Evolutionary conservation across 768 basidiomycete species (phyloP).

Genomic region (Lanmaoa rubissima): DNA sequence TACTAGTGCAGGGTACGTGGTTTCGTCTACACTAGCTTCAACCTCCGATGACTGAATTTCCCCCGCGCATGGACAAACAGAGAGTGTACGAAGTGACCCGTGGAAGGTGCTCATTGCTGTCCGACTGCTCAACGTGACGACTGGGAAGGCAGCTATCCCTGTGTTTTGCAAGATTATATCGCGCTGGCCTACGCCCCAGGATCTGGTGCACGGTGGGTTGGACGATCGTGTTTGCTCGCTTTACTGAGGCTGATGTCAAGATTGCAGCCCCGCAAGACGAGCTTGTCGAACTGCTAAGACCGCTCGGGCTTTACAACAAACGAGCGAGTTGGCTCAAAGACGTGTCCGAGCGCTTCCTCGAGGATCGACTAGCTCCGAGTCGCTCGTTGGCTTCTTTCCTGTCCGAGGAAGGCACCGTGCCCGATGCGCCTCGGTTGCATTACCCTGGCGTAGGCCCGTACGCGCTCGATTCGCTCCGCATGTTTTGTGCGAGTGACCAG

Average conservation of each 20-base stretch:
- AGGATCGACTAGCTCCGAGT: conserved; percentile 35
- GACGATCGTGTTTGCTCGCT: background rate
- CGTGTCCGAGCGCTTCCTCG: conserved; percentile 52
- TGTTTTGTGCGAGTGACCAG: conserved; percentile 48
- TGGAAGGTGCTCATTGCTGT: conserved; percentile 72
- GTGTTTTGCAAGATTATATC: conserved; percentile 57
- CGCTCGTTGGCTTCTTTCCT: conserved; percentile 1
- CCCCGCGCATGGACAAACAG: conserved; percentile 28
- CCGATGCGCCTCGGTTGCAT: conserved; percentile 50
- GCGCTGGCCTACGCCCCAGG: conserved; percentile 57
- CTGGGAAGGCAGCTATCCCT: conserved; percentile 61
- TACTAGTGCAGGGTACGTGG: conserved; percentile 30
- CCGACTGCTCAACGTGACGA: conserved; percentile 68
- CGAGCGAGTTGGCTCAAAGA: conserved; percentile 55
- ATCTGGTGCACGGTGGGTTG: conserved; percentile 51
- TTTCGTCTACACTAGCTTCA: background rate
- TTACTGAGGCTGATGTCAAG: background rate
- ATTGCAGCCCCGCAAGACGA: conserved; percentile 42
- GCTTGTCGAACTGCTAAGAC: conserved; percentile 45
- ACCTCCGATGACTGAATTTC: background rate
- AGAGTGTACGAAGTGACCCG: conserved; percentile 51
- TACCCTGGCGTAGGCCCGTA: conserved; percentile 67
- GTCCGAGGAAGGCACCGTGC: conserved; percentile 5
- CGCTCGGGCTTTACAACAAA: conserved; percentile 58
- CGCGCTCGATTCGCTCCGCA: conserved; percentile 74